Conservation (phyloP, 352 stramenopile genomes). For the Globisporangium solare region DNA sequence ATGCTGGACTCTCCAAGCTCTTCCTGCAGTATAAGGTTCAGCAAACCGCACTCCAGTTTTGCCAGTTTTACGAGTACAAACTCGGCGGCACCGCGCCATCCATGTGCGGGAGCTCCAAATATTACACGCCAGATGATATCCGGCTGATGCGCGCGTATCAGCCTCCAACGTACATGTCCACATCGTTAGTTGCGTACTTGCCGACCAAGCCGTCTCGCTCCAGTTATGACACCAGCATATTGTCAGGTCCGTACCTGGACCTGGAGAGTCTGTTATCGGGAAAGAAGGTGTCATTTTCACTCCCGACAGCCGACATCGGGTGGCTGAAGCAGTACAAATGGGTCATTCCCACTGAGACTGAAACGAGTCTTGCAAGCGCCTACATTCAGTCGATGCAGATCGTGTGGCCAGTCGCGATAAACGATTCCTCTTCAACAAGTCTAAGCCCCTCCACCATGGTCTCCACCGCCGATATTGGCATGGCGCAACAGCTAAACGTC, state of each 20-base stretch:
- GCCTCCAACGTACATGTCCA: not conserved
- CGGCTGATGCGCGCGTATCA: not conserved
- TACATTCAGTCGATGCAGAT: slow-evolving; percentile 2
- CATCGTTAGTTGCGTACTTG: not conserved
- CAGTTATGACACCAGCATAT: not conserved
- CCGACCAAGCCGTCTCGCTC: not conserved
- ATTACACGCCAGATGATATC: not conserved
- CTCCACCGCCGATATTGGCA: not conserved
- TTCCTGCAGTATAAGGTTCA: slow-evolving; percentile 16
- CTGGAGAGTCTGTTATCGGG: not conserved
- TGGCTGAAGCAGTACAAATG: slow-evolving; percentile 1
- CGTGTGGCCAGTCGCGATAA: not conserved
- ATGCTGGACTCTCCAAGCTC: slow-evolving; percentile 7
- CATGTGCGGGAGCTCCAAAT: slow-evolving; percentile 7
- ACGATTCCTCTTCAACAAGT: not conserved
- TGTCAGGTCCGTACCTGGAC: not conserved
- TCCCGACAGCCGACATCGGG: not conserved
- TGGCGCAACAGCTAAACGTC: not conserved
- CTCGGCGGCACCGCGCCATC: slow-evolving; percentile 9
- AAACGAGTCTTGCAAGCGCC: not conserved
- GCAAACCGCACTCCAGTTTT: slow-evolving; percentile 13
- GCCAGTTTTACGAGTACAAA: slow-evolving; percentile 19
- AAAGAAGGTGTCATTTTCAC: not conserved
- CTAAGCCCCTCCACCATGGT: not conserved
- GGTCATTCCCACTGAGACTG: not conserved